Conservation (phyloP, 2,329 filamentous ascomycete genomes). For the Hypoxylon sp. region DNA sequence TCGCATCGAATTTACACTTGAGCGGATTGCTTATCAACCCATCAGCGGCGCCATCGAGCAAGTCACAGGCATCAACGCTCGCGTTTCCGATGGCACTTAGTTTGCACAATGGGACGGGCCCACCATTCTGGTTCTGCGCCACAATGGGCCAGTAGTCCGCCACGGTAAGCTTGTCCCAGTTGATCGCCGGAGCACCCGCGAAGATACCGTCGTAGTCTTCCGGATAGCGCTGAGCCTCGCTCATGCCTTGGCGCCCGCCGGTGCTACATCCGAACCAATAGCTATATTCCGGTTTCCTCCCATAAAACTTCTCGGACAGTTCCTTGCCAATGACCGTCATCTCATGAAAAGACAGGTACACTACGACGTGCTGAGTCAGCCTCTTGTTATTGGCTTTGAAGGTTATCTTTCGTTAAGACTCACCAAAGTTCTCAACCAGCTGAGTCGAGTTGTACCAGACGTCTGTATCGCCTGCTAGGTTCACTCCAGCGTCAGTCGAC, state of each 20-base stretch:
- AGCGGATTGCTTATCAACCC: conserved; percentile 62
- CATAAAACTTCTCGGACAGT: conserved; percentile 64
- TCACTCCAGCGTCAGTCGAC: conserved; percentile 45
- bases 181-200: conserved; percentile 57
- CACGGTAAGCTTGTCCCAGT: conserved; percentile 40
- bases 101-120: not conserved
- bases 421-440: conserved; percentile 54
- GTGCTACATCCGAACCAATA: conserved; percentile 70
- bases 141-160: conserved; percentile 57
- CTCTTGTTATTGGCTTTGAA: not conserved
- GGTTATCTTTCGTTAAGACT: conserved; percentile 4
- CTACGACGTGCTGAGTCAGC: not conserved
- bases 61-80: conserved; percentile 64
- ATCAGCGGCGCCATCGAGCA: conserved; percentile 63
- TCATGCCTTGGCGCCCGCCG: conserved; percentile 68
- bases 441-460: conserved; percentile 42
- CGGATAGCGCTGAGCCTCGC: conserved; percentile 65
- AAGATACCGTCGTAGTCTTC: conserved; percentile 69
- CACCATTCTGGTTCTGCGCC: conserved; percentile 20
- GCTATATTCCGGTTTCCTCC: conserved; percentile 60
- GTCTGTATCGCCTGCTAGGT: conserved; percentile 36
- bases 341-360: conserved; percentile 59
- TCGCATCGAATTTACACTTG: conserved; percentile 59
- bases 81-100: conserved; percentile 50
- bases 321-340: conserved; percentile 65